Base-by-base conservation (phyloP, 495 filamentous ascomycete species). In the Darksidea phi region DNA sequence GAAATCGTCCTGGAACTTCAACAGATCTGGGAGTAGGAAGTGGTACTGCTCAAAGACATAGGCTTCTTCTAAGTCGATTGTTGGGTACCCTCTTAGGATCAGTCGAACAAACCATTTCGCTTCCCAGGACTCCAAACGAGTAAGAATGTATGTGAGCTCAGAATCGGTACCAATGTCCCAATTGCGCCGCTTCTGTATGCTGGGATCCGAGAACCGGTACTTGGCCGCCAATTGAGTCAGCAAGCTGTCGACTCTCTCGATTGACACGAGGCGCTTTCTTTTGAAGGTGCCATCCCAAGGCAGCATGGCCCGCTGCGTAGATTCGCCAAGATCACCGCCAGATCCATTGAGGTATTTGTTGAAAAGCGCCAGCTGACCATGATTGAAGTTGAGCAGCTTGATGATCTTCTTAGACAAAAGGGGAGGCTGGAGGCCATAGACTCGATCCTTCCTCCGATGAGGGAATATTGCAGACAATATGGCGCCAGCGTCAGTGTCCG, bases 41-140 rank as follows among this genome's bases (percentile, higher is more conserved):
- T 79, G 77, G 49, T 72, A 77, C 42, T 61, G 37, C 21, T 53
- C 53, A n/a, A 78, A 48, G 5, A 74, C 66, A 20, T 67, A 48
- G 7, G 58, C 66, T 56, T 76, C 73, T 17, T 82, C 76, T 0
- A 86, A 48, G 6, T 81, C 66, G 2, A 93, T 79, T 0, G 88
- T 87, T 17, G 75, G 73, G 63, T 85, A 88, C 53, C 84, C 82
- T 71, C 95, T 94, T 18, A 97, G 72, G 36, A 97, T 81, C 70
- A 94, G 74, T 6, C 92, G 80, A 0, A 88, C 91, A 11, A 97
- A 78, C 92, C 92, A 96, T 74, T 96, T 96, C 0, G 86, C 88
- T 69, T 96, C 88, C 38, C 82, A 78, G 15, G 86, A 83, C 43
- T 80, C 79, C 25, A 91, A 60, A 15, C 41, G 41, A 15, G 15